Evolutionary conservation across 495 filamentous ascomycete species (phyloP), one percentile per base, ranked within the genome.

Genomic region (Viridothelium virens): DNA sequence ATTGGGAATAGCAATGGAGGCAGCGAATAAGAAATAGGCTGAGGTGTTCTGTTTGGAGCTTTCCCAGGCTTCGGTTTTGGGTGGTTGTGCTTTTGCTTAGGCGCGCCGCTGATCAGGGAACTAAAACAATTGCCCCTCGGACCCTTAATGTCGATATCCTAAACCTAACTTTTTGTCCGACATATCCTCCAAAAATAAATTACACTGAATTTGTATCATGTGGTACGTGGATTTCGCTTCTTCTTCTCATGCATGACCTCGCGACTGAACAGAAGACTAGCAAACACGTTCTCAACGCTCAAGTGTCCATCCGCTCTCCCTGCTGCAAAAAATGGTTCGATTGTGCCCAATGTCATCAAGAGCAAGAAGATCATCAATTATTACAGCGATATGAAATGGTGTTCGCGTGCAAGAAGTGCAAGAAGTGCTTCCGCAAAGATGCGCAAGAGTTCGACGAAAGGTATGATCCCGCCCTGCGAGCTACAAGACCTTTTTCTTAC

Each of bases 301-400:
- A 98, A 80, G 94, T 98, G 68, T 82, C 93, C 64, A 93, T 98
- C 80, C 89, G 94, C 67, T 92, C 91, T 47, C 88, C 92, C 62
- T 98, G 94, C 82, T 98, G 94, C 81, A 82, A 86, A 56, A 96
- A 96, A 84, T 97, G 94, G 94, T 97, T 96, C 79, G 95, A 97
- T 78, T 98, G 95, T 79, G 90, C 91, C 65, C 89, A 96, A 75
- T 98, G 94, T 79, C 94, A 98, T 80, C 80, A 80, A 46, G 94
- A 97, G 37, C 79, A 84, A 64, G 89, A 92, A 73, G 74, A 80
- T 46, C 94, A 98, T 74, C 74, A 80, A 47, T 85, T 98, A 53
- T 75, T 83, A 46, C 89, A 97, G 77, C 80, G 79, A 48, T 80
- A 85, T 69, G 95, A 97, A 68, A 95, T 98, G 92, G 81, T 79